phyloP scores from a whole-genome alignment of 331 rosid species.

The Quercus tomentella region DNA sequence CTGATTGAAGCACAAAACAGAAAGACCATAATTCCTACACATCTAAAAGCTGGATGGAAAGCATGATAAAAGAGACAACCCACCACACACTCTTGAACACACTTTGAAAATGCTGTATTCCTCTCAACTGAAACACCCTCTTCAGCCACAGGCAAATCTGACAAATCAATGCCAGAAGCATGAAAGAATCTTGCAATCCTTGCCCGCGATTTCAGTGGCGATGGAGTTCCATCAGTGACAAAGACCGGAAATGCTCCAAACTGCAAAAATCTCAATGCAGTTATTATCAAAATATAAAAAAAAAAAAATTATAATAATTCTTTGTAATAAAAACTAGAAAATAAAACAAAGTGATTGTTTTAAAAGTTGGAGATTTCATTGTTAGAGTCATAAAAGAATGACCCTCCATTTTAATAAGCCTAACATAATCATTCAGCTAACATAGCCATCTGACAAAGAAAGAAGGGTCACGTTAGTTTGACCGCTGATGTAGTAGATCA shows the following conservation, averaged over 20 bases:
- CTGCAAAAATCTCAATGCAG: constrained; percentile 35
- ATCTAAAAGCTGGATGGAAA: constrained; percentile 3
- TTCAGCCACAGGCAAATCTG: constrained; percentile 49
- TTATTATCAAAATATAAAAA: background rate
- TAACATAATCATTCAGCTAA: background rate
- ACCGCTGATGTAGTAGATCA: too few species aligned
- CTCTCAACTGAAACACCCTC: constrained; percentile 66
- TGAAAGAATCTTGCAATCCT: constrained; percentile 67
- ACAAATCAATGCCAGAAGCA: constrained; percentile 59
- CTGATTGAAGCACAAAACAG: background rate
- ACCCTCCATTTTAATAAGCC: background rate
- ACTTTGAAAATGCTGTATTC: constrained; percentile 48
- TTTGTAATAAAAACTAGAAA: background rate
- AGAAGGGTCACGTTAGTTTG: background rate
- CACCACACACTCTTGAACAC: constrained; percentile 88
- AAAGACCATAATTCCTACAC: background rate
- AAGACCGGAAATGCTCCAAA: constrained; percentile 91
- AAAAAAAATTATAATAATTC: background rate
- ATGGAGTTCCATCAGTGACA: constrained; percentile 81
- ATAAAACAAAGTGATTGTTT: background rate
- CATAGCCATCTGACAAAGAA: background rate
- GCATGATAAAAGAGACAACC: constrained; percentile 19
- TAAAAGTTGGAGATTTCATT: background rate
- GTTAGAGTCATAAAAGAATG: background rate
- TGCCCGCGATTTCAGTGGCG: constrained; percentile 62